These are phyloP conservation scores for Rhodocollybia butyracea DNA, from an alignment of 768 basidiomycete genomes.

Conservation along the genomic window DNA sequence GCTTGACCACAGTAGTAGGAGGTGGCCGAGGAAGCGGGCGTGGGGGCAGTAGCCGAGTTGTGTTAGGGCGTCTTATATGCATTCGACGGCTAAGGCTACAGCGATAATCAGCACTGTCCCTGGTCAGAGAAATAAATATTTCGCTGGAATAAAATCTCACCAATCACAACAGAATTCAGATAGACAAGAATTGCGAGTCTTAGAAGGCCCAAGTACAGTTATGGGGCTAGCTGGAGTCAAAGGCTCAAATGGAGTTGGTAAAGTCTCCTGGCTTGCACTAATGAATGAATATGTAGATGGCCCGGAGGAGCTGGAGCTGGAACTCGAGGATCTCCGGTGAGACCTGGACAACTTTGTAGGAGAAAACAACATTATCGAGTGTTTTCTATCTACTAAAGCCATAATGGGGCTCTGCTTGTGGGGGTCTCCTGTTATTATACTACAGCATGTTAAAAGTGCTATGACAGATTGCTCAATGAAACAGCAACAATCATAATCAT, in stretches of 20 bases:
- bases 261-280: not conserved
- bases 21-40: not conserved
- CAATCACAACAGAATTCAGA: not conserved
- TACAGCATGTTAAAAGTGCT: not conserved
- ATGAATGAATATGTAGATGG: not conserved
- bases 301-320: slow-evolving; percentile 41
- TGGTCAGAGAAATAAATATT: not conserved
- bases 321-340: slow-evolving; percentile 54
- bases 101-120: not conserved
- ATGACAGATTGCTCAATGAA: not conserved
- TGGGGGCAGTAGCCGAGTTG: slow-evolving; percentile 11
- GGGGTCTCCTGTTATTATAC: not conserved
- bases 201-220: not conserved
- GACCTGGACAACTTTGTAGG: slow-evolving; percentile 30
- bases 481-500: slow-evolving; percentile 6
- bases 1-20: not conserved
- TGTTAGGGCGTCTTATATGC: slow-evolving; percentile 8
- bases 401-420: too few relatives aligned
- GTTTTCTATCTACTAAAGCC: not conserved
- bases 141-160: not conserved
- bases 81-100: slow-evolving; percentile 10
- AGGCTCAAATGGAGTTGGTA: not conserved
- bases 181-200: not conserved
- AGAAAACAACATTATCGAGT: slow-evolving; percentile 17
- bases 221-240: not conserved